phyloP scores from a whole-genome alignment of 352 stramenopile species.

The Globisporangium spiculum region DNA sequence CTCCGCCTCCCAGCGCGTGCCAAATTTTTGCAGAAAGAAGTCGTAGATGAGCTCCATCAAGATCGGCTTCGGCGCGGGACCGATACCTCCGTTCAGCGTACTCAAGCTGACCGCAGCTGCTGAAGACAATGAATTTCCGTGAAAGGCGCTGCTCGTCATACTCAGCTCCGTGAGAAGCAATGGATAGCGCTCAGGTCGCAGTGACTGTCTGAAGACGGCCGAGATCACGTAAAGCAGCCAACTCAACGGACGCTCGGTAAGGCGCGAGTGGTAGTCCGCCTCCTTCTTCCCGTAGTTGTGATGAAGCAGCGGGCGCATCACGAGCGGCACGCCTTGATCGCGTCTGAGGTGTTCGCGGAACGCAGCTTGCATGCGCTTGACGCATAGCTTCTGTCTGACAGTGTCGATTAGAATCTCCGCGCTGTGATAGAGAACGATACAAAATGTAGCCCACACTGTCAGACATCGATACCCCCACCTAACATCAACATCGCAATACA shows the following conservation, averaged over 20 bases:
- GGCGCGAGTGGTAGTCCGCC: constrained; percentile 27
- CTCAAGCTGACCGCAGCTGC: constrained; percentile 14
- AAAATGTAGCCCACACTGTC: neutral
- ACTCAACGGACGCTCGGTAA: constrained; percentile 40
- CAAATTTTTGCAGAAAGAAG: constrained; percentile 65
- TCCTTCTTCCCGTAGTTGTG: constrained; percentile 42
- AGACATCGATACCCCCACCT: neutral
- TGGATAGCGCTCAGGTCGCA: constrained; percentile 28
- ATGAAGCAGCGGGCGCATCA: constrained; percentile 75
- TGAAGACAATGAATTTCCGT: neutral
- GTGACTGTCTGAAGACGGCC: constrained; percentile 43
- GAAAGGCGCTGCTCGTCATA: constrained; percentile 33
- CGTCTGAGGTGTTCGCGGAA: constrained; percentile 68
- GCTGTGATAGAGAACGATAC: constrained; percentile 13
- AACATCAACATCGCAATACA: neutral
- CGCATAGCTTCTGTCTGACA: constrained; percentile 65
- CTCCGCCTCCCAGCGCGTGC: constrained; percentile 68
- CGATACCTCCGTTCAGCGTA: constrained; percentile 57
- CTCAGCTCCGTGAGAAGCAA: constrained; percentile 47
- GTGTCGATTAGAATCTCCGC: constrained; percentile 67
- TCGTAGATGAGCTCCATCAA: constrained; percentile 80
- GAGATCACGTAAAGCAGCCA: constrained; percentile 67
- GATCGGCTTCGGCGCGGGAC: constrained; percentile 46
- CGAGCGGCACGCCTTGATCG: constrained; percentile 62
- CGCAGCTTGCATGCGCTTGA: constrained; percentile 62